These are phyloP conservation scores for Cystofilobasidium ferigula DNA, from an alignment of 768 basidiomycete genomes.

Conservation along the genomic window DNA sequence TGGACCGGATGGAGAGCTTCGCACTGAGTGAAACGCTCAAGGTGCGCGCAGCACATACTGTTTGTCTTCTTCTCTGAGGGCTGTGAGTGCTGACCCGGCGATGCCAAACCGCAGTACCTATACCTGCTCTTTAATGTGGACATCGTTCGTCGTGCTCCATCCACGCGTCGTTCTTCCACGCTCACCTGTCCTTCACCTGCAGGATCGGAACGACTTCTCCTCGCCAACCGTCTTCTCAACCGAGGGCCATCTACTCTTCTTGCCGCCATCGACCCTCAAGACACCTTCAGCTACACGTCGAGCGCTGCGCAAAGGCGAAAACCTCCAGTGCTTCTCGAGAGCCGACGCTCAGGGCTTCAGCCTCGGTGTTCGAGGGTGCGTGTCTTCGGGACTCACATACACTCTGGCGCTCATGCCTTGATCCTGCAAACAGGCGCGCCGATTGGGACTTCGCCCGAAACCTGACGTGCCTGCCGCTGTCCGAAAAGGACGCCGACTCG, in stretches of 20 bases:
- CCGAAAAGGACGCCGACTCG: slow-evolving; percentile 1
- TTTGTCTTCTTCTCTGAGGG: background rate
- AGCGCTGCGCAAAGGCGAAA: background rate
- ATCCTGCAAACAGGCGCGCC: background rate
- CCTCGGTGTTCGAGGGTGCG: background rate
- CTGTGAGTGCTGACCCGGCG: too few species aligned
- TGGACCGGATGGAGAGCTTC: slow-evolving; percentile 24
- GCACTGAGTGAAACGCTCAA: slow-evolving; percentile 23
- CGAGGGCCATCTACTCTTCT: slow-evolving; percentile 19
- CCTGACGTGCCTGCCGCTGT: background rate
- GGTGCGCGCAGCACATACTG: background rate
- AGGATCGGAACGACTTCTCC: slow-evolving; percentile 8
- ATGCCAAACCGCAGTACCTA: slow-evolving; percentile 8
- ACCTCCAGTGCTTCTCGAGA: background rate
- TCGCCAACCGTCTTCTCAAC: slow-evolving; percentile 20
- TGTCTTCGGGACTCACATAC: too few species aligned
- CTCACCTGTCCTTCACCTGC: too few species aligned
- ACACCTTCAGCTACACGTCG: background rate
- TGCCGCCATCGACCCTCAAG: slow-evolving; percentile 6
- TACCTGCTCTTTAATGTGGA: slow-evolving; percentile 23
- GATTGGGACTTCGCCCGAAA: slow-evolving; percentile 18
- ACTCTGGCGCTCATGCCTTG: background rate
- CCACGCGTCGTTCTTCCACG: too few species aligned
- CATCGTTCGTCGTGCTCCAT: too few species aligned
- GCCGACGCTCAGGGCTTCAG: too few species aligned